phyloP scores from a whole-genome alignment of 495 filamentous ascomycete genomes.

The Trichodelitschia bisporula region DNA sequence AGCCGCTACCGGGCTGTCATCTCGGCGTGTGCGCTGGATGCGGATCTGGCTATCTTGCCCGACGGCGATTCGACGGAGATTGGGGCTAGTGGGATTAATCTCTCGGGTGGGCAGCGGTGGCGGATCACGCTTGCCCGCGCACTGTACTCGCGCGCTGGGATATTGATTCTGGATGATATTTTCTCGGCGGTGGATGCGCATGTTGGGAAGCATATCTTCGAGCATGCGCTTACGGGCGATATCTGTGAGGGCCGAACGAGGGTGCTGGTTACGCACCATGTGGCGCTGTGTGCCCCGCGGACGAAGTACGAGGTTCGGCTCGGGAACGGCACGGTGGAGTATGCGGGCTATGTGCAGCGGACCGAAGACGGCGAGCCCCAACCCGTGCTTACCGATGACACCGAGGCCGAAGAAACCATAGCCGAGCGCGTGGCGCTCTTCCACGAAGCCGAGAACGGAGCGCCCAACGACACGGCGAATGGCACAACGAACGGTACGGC shows the following conservation, averaged over 20 bases:
- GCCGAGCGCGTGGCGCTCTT: too few species aligned
- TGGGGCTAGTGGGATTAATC: conserved; percentile 56
- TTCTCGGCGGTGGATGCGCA: conserved; percentile 49
- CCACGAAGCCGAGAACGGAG: conserved; percentile 13
- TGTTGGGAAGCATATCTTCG: conserved; percentile 53
- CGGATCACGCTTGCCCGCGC: conserved; percentile 55
- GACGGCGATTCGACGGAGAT: conserved; percentile 46
- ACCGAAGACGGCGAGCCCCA: conserved; percentile 21
- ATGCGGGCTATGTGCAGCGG: conserved; percentile 30
- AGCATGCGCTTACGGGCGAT: conserved; percentile 45
- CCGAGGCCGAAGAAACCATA: conserved; percentile 7
- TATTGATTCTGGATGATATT: conserved; percentile 64
- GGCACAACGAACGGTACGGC: neutral
- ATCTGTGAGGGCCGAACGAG: conserved; percentile 45
- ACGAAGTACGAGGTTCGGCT: conserved; percentile 49
- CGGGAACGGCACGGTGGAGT: conserved; percentile 35
- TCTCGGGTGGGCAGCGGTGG: conserved; percentile 71
- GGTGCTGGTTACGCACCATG: conserved; percentile 63
- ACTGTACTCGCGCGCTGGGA: conserved; percentile 55
- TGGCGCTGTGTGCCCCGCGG: conserved; percentile 40
- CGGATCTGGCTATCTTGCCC: conserved; percentile 36
- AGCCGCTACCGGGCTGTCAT: conserved; percentile 29
- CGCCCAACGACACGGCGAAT: neutral
- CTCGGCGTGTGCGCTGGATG: conserved; percentile 34
- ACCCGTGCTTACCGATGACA: conserved; percentile 8